Evolutionary conservation across 2,329 filamentous ascomycete species (phyloP).

Genomic region (Triangularia setosa): DNA sequence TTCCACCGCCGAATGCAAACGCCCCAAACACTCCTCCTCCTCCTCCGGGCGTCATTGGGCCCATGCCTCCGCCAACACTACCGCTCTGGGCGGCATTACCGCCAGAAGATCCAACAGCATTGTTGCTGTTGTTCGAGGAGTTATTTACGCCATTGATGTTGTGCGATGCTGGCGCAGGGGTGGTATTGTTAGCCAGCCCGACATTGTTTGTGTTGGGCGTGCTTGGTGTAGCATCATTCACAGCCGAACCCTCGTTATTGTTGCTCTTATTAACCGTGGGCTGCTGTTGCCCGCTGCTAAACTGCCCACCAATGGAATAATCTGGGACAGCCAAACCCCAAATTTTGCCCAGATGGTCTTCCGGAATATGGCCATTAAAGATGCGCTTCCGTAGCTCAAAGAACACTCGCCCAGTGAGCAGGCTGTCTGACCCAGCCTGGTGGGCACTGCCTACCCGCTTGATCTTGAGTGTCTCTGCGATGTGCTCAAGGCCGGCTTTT

Average conservation of each 20-base stretch:
- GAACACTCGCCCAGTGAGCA: slow-evolving; percentile 90
- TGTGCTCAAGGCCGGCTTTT: slow-evolving; percentile 88
- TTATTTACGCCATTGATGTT: slow-evolving; percentile 47
- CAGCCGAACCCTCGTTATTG: slow-evolving; percentile 22
- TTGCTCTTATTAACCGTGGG: slow-evolving; percentile 20
- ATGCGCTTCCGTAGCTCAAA: slow-evolving; percentile 89
- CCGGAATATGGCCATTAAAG: slow-evolving; percentile 75
- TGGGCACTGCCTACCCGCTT: slow-evolving; percentile 84
- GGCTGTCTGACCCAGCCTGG: slow-evolving; percentile 88
- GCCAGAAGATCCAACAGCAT: background rate
- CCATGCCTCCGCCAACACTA: slow-evolving; percentile 38
- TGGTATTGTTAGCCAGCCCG: slow-evolving; percentile 41
- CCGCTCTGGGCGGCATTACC: slow-evolving; percentile 40
- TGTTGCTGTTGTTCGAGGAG: background rate
- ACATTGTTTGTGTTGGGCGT: slow-evolving; percentile 62
- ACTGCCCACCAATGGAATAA: slow-evolving; percentile 39
- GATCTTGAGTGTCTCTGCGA: slow-evolving; percentile 88
- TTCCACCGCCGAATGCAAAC: slow-evolving; percentile 41
- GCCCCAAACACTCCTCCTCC: slow-evolving; percentile 71
- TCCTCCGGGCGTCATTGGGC: slow-evolving; percentile 74
- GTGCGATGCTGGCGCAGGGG: slow-evolving; percentile 55
- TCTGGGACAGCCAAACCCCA: slow-evolving; percentile 83
- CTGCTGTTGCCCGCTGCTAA: slow-evolving; percentile 11
- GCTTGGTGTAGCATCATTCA: slow-evolving; percentile 53
- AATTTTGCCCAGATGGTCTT: slow-evolving; percentile 83